Evolutionary conservation across 495 filamentous ascomycete species (phyloP), one percentile per base, ranked within the genome.

Genomic region (Chlorociboria aeruginascens): DNA sequence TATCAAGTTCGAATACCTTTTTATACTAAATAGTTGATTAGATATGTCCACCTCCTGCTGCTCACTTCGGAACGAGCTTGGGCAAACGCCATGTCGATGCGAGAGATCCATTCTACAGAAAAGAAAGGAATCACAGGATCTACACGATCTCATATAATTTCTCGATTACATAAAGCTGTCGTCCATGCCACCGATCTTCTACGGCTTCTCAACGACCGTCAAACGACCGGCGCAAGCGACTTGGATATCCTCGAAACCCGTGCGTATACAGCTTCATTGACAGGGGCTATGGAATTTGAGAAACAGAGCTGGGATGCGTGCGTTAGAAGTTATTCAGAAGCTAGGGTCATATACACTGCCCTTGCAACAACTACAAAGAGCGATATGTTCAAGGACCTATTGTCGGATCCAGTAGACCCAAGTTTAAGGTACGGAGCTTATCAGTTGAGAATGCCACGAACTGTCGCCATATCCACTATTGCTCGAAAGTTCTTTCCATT

Each of bases 51-150:
- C 50, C 74, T 94, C 36, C 71, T 89, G 36, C 74, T 99, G 45
- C 77, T 95, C 53, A 82, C 81, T 31, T 77, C 89, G 48, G 93
- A 99, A 67, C 77, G 93, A 53, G 86, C 93, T 44, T 97, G 93
- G 89, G 93, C 93, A 1, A 81, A 95, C 60, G 93, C 89, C 43
- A 92, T 95, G 88, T 74, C 84, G 54, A 86, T 96, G 75, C 95
- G 95, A 63, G 77, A 88, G 6, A 65, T 77, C 17, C 85, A 94
- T 61, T 76, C 86, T 35, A 78, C 85, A 55, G 87, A 90, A 53
- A 72, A 75, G 32, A 81, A 86, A 62, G 79, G 80, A 31, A 81
- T 93, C 45, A 72, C 83, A n/a, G 81, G 86, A 40, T 77, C 81
- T 14, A 81, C 85, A 14, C 77, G 85, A 52, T 82, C 82, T 32